Conservation (phyloP, 2,329 filamentous ascomycete species). For the Fusarium continuum region DNA sequence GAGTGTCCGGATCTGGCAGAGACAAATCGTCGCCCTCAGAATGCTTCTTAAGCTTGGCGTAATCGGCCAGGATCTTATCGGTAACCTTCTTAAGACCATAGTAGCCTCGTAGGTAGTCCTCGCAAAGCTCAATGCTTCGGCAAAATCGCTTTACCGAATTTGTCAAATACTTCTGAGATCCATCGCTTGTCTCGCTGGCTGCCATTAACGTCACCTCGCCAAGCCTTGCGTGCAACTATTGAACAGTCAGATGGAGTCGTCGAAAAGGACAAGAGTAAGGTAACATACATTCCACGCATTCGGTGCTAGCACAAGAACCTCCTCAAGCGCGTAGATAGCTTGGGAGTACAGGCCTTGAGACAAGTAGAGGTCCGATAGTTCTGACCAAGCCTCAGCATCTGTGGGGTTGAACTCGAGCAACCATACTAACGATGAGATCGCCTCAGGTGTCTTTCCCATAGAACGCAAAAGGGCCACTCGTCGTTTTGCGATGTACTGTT, state of each 20-base stretch:
- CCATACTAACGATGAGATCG: constrained; percentile 76
- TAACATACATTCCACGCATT: constrained; percentile 91
- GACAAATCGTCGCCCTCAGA: constrained; percentile 60
- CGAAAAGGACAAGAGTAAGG: not conserved
- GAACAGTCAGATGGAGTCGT: constrained; percentile 30
- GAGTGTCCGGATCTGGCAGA: constrained; percentile 64
- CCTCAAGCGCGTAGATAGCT: constrained; percentile 88
- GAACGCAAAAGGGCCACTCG: constrained; percentile 81
- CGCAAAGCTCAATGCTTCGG: constrained; percentile 91
- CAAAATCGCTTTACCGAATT: constrained; percentile 87
- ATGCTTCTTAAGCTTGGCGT: constrained; percentile 56
- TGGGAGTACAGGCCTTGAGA: constrained; percentile 81
- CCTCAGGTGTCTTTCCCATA: constrained; percentile 74
- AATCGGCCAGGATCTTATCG: constrained; percentile 58
- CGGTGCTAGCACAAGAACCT: constrained; percentile 84
- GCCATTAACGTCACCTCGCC: constrained; percentile 85
- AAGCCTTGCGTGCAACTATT: constrained; percentile 84
- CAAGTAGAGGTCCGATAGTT: constrained; percentile 88
- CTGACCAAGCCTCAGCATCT: constrained; percentile 92
- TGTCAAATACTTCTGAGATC: constrained; percentile 64
- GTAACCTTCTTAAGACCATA: constrained; percentile 83
- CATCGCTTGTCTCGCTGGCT: constrained; percentile 56
- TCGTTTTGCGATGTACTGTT: constrained; percentile 85
- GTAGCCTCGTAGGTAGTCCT: constrained; percentile 90
- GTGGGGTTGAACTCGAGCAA: constrained; percentile 86